These are phyloP conservation scores for Coelastrella sp. DNA, from an alignment of 139 green algal genomes.

Conservation along the genomic window DNA sequence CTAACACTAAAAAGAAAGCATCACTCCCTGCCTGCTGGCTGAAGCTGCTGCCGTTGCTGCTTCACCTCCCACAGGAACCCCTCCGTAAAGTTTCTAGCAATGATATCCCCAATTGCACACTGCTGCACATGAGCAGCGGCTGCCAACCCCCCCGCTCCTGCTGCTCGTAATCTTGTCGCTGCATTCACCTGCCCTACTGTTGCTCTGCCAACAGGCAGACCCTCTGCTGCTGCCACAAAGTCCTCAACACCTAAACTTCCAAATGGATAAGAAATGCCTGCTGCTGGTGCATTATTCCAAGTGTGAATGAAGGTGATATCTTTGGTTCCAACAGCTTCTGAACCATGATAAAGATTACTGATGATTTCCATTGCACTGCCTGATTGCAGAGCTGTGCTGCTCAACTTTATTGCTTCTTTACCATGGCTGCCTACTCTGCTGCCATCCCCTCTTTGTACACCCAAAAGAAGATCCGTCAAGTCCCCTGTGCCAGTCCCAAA, in stretches of 20 bases:
- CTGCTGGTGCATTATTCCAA: neutral
- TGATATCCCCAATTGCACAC: neutral
- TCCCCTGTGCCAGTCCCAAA: too few species aligned
- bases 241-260: neutral
- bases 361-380: too few species aligned
- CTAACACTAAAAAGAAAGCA: too few species aligned
- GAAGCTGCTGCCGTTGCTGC: neutral
- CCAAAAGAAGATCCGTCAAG: too few species aligned
- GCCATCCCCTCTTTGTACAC: too few species aligned
- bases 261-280: neutral
- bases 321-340: too few species aligned
- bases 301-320: neutral
- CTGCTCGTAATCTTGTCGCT: neutral
- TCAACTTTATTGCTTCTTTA: too few species aligned
- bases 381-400: too few species aligned
- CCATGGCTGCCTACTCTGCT: too few species aligned
- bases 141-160: neutral
- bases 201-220: neutral
- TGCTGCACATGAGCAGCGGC: neutral
- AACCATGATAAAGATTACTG: too few species aligned
- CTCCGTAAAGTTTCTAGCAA: neutral
- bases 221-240: neutral
- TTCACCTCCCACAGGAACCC: neutral
- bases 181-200: neutral
- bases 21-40: too few species aligned